Conservation (phyloP, 805 yeast species). For the Wickerhamomyces pijperi region DNA sequence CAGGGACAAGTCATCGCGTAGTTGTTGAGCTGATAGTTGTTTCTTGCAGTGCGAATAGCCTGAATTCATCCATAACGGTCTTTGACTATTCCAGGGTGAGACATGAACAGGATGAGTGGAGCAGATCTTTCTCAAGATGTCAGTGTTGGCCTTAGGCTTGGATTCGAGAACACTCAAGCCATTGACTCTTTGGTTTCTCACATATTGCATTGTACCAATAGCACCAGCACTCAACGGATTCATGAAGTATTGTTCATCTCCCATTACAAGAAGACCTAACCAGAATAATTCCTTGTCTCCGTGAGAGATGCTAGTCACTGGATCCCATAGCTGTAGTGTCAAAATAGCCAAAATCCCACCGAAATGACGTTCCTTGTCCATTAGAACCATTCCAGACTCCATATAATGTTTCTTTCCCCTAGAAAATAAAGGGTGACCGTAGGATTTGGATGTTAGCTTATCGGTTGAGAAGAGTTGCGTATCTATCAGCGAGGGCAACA, state of each 20-base stretch:
- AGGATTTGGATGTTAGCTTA: slow-evolving; percentile 23
- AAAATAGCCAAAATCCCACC: slow-evolving; percentile 34
- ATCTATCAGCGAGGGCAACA: slow-evolving; percentile 32
- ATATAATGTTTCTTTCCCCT: slow-evolving; percentile 27
- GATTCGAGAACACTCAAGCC: too few species aligned
- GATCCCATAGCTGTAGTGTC: slow-evolving; percentile 26
- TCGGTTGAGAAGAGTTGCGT: slow-evolving; percentile 24
- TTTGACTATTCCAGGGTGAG: too few species aligned
- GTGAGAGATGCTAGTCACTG: slow-evolving; percentile 37
- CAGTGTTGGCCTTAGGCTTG: too few species aligned
- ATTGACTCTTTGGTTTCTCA: too few species aligned
- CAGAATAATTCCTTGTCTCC: slow-evolving; percentile 64
- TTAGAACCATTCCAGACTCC: slow-evolving; percentile 34
- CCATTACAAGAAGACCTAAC: slow-evolving; percentile 44
- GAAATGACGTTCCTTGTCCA: slow-evolving; percentile 39
- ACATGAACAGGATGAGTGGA: too few species aligned
- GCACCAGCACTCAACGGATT: slow-evolving; percentile 46
- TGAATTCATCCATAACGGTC: too few species aligned
- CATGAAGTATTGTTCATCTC: slow-evolving; percentile 42
- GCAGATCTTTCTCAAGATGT: too few species aligned
- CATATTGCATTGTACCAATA: slow-evolving; percentile 25
- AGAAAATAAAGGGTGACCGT: slow-evolving; percentile 27
- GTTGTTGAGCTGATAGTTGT: too few species aligned
- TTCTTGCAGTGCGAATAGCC: too few species aligned
- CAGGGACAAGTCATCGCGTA: too few species aligned